Base-by-base conservation (phyloP, 148 eudicot species). In the Diospyros kaki region DNA sequence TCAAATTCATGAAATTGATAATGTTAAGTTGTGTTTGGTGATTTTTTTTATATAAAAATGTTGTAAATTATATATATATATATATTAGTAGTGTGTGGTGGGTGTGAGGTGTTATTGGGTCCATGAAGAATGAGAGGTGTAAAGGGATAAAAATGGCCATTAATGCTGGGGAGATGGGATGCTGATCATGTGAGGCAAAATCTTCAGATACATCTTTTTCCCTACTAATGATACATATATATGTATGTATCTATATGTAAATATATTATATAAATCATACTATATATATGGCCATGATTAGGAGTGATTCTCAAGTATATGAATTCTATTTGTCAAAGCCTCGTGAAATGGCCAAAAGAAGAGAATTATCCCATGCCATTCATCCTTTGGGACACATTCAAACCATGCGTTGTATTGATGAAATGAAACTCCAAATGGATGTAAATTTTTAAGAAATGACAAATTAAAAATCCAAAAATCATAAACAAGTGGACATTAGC, bases 261-360 rank as follows among this genome's bases (percentile, higher is more conserved):
- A 28, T 28, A 28, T 28, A 28, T 28, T 28, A 0, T 28, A 28
- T 28, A 28, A 28, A 28, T 28, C 28, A 28, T 28, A 28, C 28
- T 28, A 28, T 28, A 28, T 28, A 28, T 28, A 28, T 28, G 28
- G 81, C 14, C 59, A 69, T 76, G 72, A 83, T 79, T 76, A 68
- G 54, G 85, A 83, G 85, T 83, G 85, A 76, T 43, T 41, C 48
- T 62, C 73, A 83, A 83, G 80, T 62, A 46, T 81, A 70, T 68
- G 58, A 39, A 58, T 67, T 2, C 6, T 51, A 76, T 68, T 68
- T 1, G 74, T 72, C 53, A 18, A 73, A 59, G 17, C 46, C 66
- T 59, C 43, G 28, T 61, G 18, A 72, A 58, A 44, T 53, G 43
- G 9, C 11, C 50, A 3, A 9, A 15, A 10, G 3, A 2, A 4